Evolutionary conservation across 495 filamentous ascomycete species (phyloP).

Genomic region (Monascus purpureus): DNA sequence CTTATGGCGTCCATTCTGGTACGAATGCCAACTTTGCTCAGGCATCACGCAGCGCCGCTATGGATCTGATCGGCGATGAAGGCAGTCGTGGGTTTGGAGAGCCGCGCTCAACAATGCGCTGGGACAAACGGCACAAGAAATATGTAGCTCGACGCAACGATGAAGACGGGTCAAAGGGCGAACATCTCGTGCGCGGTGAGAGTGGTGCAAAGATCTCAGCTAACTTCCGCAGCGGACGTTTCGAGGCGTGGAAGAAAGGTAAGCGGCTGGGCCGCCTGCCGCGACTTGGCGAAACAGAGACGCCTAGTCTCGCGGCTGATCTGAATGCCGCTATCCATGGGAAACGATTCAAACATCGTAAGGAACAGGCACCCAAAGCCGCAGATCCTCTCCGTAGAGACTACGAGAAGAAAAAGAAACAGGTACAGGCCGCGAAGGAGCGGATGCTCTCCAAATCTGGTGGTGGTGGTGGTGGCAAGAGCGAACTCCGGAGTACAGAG

Average conservation of each 20-base stretch:
- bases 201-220: conserved; percentile 92
- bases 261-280: conserved; percentile 69
- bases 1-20: conserved; percentile 82
- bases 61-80: conserved; percentile 85
- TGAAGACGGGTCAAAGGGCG: conserved; percentile 78
- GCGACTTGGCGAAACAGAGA: conserved; percentile 68
- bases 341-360: conserved; percentile 61
- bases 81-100: conserved; percentile 61
- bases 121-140: conserved; percentile 95
- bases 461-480: conserved; percentile 54
- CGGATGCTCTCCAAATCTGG: conserved; percentile 24
- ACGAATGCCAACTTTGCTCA: conserved; percentile 62
- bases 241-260: conserved; percentile 77
- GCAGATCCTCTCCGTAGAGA: conserved; percentile 84
- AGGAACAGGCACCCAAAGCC: conserved; percentile 76
- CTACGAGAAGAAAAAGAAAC: conserved; percentile 81
- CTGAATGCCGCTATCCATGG: conserved; percentile 17
- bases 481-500: conserved; percentile 65
- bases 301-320: conserved; percentile 19
- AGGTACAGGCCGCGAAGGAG: conserved; percentile 73
- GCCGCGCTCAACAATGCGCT: conserved; percentile 62
- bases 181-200: conserved; percentile 77
- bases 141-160: conserved; percentile 86
- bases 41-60: conserved; percentile 65
- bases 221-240: conserved; percentile 81